Evolutionary conservation across 257 asterid genomes (phyloP).

Genomic region (Nicotiana otophora): DNA sequence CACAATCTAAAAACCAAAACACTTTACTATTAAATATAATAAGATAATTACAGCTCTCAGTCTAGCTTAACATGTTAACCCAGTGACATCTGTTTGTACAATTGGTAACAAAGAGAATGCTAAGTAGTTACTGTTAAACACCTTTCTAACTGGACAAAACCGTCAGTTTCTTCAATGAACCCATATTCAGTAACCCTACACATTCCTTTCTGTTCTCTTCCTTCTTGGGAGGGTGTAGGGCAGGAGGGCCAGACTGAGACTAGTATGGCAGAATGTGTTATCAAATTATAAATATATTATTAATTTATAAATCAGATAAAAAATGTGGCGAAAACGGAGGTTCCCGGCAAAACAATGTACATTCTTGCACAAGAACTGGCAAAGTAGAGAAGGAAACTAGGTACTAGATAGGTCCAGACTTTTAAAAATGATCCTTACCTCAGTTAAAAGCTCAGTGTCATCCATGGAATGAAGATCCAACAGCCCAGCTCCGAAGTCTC

Average conservation of each 20-base stretch:
- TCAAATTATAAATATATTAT: not conserved
- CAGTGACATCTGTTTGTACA: not conserved
- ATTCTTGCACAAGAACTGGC: not conserved
- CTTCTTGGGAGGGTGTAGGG: not conserved
- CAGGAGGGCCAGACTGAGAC: not conserved
- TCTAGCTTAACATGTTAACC: not conserved
- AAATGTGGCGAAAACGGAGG: not conserved
- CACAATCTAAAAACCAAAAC: not conserved
- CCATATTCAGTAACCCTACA: not conserved
- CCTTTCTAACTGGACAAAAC: not conserved
- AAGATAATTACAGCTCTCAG: not conserved
- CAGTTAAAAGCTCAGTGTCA: conserved; percentile 97
- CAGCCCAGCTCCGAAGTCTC: conserved; percentile 99
- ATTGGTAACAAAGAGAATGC: not conserved
- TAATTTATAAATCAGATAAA: not conserved
- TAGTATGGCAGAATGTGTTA: not conserved
- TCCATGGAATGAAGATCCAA: conserved; percentile 98
- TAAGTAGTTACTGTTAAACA: not conserved
- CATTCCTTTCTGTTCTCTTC: not conserved
- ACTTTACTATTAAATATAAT: not conserved
- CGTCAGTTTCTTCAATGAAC: not conserved
- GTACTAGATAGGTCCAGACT: not conserved
- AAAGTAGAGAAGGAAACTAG: not conserved
- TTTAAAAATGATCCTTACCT: conserved; percentile 41
- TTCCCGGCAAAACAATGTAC: not conserved